These are phyloP conservation scores for Aspergillus sclerotiicarbonarius DNA, from an alignment of 495 filamentous ascomycete species.

Conservation along the genomic window DNA sequence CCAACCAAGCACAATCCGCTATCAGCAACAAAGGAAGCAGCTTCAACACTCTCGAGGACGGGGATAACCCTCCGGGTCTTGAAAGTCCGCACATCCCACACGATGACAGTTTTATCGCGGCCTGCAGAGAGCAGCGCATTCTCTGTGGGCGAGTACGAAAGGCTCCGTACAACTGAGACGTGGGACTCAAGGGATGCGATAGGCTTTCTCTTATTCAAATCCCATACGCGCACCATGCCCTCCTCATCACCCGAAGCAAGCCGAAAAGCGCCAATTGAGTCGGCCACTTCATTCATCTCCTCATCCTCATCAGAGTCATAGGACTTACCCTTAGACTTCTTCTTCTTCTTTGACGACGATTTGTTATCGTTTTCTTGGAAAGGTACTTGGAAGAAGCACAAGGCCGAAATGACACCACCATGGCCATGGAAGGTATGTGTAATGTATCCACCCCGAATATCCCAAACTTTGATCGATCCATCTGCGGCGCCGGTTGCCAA, in stretches of 20 bases:
- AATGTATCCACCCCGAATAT: conserved; percentile 84
- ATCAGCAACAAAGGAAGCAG: conserved; percentile 71
- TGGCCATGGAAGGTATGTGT: conserved; percentile 96
- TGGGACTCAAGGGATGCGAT: conserved; percentile 83
- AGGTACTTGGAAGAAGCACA: conserved; percentile 82
- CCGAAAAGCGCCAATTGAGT: conserved; percentile 59
- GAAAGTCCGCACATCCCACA: conserved; percentile 87
- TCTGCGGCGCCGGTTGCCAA: conserved; percentile 90
- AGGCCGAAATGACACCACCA: conserved; percentile 82
- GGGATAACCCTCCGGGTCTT: conserved; percentile 79
- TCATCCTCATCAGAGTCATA: conserved; percentile 40
- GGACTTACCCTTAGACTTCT: conserved; percentile 48
- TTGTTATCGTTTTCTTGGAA: conserved; percentile 33
- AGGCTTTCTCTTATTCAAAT: conserved; percentile 78
- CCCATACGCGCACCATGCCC: conserved; percentile 87
- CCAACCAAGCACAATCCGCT: conserved; percentile 75
- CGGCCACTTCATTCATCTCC: conserved; percentile 39
- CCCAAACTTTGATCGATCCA: conserved; percentile 93
- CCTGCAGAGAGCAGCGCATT: conserved; percentile 82
- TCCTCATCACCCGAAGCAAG: conserved; percentile 91
- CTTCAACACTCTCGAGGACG: conserved; percentile 81
- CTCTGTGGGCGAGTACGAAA: conserved; percentile 74
- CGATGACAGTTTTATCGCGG: conserved; percentile 87
- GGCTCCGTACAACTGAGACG: conserved; percentile 81
- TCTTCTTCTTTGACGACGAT: conserved; percentile 32